These are phyloP conservation scores for Zygosaccharomyces sapae DNA, from an alignment of 1,139 yeast genomes.

Conservation along the genomic window DNA sequence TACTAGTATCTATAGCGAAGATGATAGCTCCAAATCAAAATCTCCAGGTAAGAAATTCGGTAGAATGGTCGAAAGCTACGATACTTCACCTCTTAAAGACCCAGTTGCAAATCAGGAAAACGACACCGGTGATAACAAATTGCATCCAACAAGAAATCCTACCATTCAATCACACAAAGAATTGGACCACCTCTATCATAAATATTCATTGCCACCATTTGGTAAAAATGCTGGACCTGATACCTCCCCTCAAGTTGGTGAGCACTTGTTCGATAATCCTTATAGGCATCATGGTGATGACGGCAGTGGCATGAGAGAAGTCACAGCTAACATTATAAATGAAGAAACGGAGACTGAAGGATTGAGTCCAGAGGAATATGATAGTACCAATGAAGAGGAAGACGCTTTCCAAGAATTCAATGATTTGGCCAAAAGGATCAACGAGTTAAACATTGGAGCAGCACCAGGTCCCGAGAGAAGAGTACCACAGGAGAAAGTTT, in stretches of 20 bases:
- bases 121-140: neutral
- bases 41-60: neutral
- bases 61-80: neutral
- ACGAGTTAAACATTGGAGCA: slow-evolving; percentile 18
- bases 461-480: slow-evolving; percentile 1
- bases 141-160: neutral
- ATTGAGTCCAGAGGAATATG: slow-evolving; percentile 10
- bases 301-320: neutral
- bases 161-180: neutral
- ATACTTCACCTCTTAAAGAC: neutral
- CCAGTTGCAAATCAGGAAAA: neutral
- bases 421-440: slow-evolving; percentile 22
- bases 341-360: neutral
- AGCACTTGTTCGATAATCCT: slow-evolving; percentile 5
- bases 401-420: slow-evolving; percentile 14
- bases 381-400: slow-evolving; percentile 10
- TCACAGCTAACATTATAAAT: slow-evolving; percentile 1
- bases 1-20: slow-evolving; percentile 2
- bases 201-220: slow-evolving; percentile 26
- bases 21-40: neutral
- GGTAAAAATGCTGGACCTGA: slow-evolving; percentile 10
- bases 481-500: slow-evolving; percentile 6
- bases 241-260: slow-evolving; percentile 1
- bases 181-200: slow-evolving; percentile 24
- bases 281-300: neutral